Conservation (phyloP, 208 protist species). For the Trypanosoma mega region DNA sequence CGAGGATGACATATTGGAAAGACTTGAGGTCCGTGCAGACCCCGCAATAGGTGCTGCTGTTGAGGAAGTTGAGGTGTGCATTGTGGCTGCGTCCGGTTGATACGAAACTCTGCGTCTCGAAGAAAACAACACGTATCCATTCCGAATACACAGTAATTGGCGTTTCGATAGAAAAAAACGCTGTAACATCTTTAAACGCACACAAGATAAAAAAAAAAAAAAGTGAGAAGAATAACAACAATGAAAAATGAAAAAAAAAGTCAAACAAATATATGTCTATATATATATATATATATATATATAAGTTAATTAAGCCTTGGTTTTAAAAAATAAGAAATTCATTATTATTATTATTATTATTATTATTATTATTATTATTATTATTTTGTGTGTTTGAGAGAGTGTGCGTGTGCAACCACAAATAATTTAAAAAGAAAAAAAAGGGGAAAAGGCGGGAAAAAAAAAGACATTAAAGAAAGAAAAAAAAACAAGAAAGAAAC, state of each 20-base stretch:
- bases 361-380: too few relatives aligned
- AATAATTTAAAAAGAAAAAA: too few relatives aligned
- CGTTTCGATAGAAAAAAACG: too few relatives aligned
- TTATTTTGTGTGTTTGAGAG: too few relatives aligned
- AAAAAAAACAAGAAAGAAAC: too few relatives aligned
- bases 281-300: background rate
- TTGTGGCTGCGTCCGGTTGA: conserved; percentile 43
- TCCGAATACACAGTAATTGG: too few relatives aligned
- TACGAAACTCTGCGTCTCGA: background rate
- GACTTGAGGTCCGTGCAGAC: conserved; percentile 51
- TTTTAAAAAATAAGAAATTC: too few relatives aligned
- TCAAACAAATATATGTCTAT: background rate
- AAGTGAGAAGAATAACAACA: conserved; percentile 5
- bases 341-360: too few relatives aligned
- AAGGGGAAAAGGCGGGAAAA: too few relatives aligned
- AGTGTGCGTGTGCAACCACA: too few relatives aligned
- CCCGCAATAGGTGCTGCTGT: conserved; percentile 65
- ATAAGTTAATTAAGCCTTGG: too few relatives aligned
- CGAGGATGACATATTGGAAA: conserved; percentile 41
- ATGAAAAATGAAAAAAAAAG: conserved; percentile 5
- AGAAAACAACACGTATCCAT: background rate
- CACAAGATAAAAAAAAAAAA: conserved; percentile 1
- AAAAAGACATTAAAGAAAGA: too few relatives aligned
- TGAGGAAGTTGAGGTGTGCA: conserved; percentile 90
- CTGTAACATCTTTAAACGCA: background rate